phyloP scores from a whole-genome alignment of 768 basidiomycete genomes.

The Asterophora parasitica region DNA sequence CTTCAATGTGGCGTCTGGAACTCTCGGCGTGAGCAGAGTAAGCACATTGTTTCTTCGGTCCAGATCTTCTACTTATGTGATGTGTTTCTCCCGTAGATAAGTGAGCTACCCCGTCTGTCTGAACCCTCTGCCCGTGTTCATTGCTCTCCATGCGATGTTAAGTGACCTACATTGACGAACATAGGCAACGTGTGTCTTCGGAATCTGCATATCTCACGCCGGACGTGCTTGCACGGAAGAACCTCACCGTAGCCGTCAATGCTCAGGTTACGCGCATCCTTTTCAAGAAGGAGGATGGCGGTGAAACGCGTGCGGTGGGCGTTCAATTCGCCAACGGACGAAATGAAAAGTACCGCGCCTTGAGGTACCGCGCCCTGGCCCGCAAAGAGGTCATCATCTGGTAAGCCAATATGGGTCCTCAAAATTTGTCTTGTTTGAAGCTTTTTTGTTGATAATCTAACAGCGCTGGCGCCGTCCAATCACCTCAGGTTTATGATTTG shows the following conservation, averaged over 20 bases:
- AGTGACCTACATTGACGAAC: conserved; percentile 67
- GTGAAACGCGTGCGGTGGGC: conserved; percentile 46
- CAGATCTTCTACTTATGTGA: not conserved
- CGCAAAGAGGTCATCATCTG: conserved; percentile 58
- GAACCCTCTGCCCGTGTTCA: not conserved
- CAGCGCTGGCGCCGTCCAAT: conserved; percentile 58
- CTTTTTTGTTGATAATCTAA: not conserved
- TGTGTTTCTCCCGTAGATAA: conserved; percentile 14
- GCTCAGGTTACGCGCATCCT: conserved; percentile 56
- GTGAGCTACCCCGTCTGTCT: no score
- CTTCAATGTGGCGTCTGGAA: conserved; percentile 54
- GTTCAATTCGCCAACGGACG: conserved; percentile 51
- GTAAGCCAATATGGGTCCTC: conserved; percentile 31
- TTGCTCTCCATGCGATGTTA: not conserved
- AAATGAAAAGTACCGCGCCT: no score
- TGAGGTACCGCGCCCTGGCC: conserved; percentile 41
- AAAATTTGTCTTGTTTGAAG: conserved; percentile 5
- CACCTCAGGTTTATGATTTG: conserved; percentile 40
- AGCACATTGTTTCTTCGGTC: conserved; percentile 11
- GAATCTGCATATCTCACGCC: conserved; percentile 66
- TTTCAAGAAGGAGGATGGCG: conserved; percentile 38
- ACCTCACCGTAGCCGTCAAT: conserved; percentile 55
- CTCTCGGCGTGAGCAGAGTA: conserved; percentile 59
- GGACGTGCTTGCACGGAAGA: conserved; percentile 58
- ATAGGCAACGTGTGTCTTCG: conserved; percentile 51